Percentiles rank a stretch among this genome's conserved stretches.
Conservation (phyloP, 495 filamentous ascomycete genomes). For the Lentithecium fluviatile region DNA sequence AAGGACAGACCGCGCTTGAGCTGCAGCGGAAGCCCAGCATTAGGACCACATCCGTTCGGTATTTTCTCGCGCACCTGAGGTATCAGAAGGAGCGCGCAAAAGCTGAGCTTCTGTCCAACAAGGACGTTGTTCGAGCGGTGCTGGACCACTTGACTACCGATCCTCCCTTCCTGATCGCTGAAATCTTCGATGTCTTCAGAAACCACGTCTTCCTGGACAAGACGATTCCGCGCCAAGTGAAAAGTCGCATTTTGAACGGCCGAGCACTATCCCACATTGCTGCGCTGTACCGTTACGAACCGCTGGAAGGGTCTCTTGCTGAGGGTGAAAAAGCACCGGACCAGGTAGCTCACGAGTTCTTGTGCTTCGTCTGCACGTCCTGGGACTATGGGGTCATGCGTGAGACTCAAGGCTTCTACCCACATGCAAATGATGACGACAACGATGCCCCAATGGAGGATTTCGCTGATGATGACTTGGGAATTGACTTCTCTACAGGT, state of each 20-base stretch:
- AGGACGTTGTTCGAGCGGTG: constrained; percentile 55
- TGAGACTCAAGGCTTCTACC: constrained; percentile 69
- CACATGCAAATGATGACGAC: constrained; percentile 55
- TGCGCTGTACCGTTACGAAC: constrained; percentile 58
- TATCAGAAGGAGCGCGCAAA: constrained; percentile 69
- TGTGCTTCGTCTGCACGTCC: constrained; percentile 70
- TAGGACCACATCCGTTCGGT: constrained; percentile 71
- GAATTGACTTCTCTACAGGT: constrained; percentile 52
- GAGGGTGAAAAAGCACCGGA: constrained; percentile 49
- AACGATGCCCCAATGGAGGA: constrained; percentile 46
- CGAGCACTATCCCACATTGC: constrained; percentile 69
- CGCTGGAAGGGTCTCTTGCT: constrained; percentile 44
- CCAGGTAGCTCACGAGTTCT: constrained; percentile 64
- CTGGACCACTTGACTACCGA: constrained; percentile 70
- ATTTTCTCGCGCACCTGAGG: constrained; percentile 70
- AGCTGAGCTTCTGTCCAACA: constrained; percentile 69
- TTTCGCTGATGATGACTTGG: constrained; percentile 56
- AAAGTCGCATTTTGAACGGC: constrained; percentile 68
- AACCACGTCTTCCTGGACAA: constrained; percentile 67
- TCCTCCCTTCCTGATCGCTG: constrained; percentile 63
- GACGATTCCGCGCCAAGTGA: constrained; percentile 65
- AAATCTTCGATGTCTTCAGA: constrained; percentile 65
- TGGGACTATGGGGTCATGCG: constrained; percentile 67
- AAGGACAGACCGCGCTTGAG: constrained; percentile 16
- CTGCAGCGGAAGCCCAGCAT: constrained; percentile 61